Percentiles rank a stretch among this genome's conserved stretches.
These are phyloP conservation scores for Saccharomycopsis sp. DNA, from an alignment of 805 yeast species.

Conservation along the genomic window DNA sequence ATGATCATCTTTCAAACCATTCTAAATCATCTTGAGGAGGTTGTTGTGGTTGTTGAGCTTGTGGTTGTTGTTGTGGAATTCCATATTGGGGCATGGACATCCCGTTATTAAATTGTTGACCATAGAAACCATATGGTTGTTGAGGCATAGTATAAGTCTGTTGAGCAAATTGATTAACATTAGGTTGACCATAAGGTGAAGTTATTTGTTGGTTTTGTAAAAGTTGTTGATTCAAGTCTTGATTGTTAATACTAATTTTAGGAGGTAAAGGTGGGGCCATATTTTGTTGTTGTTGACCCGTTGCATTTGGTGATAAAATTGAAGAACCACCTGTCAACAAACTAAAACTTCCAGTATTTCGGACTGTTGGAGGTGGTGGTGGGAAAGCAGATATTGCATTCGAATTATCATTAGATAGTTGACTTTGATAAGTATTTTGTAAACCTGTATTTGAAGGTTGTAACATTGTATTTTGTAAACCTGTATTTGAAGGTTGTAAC, in stretches of 20 bases:
- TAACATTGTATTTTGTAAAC: no score
- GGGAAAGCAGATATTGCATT: no score
- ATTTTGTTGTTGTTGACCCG: neutral
- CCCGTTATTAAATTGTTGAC: neutral
- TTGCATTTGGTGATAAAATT: neutral
- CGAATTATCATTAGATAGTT: no score
- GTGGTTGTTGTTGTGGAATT: constrained; percentile 1
- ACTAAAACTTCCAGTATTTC: no score
- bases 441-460: no score
- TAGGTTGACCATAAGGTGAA: neutral
- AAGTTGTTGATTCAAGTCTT: neutral
- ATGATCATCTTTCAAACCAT: constrained; percentile 19
- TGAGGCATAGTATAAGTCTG: neutral
- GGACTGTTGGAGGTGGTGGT: no score
- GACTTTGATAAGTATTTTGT: no score
- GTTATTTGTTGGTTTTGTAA: neutral
- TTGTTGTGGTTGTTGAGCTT: no score
- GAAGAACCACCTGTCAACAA: neutral
- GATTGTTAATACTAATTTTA: neutral
- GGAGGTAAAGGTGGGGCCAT: neutral
- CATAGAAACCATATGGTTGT: neutral
- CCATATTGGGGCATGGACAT: neutral
- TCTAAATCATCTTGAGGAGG: constrained; percentile 14
- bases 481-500: neutral
- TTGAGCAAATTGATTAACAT: neutral